Evolutionary conservation across 73 alveolate genomes (phyloP).

Genomic region (Uronychia binucleata): DNA sequence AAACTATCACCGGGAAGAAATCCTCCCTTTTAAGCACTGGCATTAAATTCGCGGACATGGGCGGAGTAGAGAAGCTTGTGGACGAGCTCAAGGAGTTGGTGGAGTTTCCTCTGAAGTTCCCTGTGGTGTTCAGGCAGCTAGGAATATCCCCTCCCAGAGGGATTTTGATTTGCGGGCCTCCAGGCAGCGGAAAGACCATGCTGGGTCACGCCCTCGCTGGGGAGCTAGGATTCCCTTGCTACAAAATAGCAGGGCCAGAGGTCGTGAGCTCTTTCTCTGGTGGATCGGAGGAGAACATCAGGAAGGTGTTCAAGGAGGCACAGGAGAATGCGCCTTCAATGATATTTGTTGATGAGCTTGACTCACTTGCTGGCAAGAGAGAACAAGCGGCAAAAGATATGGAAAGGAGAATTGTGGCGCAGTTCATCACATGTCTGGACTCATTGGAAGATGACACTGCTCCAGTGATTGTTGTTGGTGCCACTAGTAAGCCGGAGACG

Average conservation of each 20-base stretch:
- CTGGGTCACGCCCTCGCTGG: slow-evolving; percentile 95
- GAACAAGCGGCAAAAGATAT: slow-evolving; percentile 97
- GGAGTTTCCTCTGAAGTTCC: slow-evolving; percentile 86
- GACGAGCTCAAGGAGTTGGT: slow-evolving; percentile 83
- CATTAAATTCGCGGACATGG: slow-evolving; percentile 43
- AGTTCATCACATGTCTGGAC: slow-evolving; percentile 97
- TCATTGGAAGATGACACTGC: slow-evolving; percentile 78
- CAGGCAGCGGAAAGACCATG: slow-evolving; percentile 97
- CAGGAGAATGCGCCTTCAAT: slow-evolving; percentile 95
- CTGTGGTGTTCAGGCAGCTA: slow-evolving; percentile 82
- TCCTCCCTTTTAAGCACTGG: slow-evolving; percentile 6
- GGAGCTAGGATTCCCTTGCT: slow-evolving; percentile 86
- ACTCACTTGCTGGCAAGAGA: slow-evolving; percentile 98
- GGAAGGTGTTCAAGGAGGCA: slow-evolving; percentile 95
- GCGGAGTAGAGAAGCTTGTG: slow-evolving; percentile 81
- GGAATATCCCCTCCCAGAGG: slow-evolving; percentile 97
- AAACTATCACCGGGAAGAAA: slow-evolving; percentile 5
- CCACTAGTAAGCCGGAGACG: slow-evolving; percentile 98
- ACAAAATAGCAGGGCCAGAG: slow-evolving; percentile 97
- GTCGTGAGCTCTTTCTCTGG: slow-evolving; percentile 96
- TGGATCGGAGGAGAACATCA: slow-evolving; percentile 95
- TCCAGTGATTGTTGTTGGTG: slow-evolving; percentile 92
- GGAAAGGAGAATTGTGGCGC: slow-evolving; percentile 99
- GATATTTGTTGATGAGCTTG: slow-evolving; percentile 98
- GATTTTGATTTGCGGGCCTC: slow-evolving; percentile 94